Evolutionary conservation across 768 basidiomycete species (phyloP).

Genomic region (Suillus placidus): DNA sequence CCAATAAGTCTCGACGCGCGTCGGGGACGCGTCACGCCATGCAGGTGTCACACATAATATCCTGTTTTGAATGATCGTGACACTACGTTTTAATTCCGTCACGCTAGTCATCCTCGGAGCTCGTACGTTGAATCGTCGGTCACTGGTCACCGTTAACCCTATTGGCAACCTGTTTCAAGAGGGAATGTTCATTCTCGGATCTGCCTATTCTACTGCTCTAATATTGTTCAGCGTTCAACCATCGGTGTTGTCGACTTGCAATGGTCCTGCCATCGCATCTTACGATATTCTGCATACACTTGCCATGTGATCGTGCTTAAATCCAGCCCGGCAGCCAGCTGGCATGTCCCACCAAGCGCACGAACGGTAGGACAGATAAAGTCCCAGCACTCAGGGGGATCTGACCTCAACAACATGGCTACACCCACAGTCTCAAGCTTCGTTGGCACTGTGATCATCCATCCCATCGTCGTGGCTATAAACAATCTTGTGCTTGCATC

Average conservation of each 20-base stretch:
- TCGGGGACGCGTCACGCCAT: constrained; percentile 5
- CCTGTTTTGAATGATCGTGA: background rate
- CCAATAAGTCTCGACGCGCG: constrained; percentile 7
- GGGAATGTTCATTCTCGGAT: too few relatives aligned
- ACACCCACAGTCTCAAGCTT: background rate
- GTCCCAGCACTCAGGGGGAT: background rate
- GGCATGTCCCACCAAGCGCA: too few relatives aligned
- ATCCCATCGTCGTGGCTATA: background rate
- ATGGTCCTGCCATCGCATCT: too few relatives aligned
- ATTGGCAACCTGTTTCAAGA: too few relatives aligned
- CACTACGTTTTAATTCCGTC: background rate
- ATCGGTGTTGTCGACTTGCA: too few relatives aligned
- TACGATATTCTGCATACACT: too few relatives aligned
- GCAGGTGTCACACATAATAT: background rate
- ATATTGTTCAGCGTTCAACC: too few relatives aligned
- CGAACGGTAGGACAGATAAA: background rate
- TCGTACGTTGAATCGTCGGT: too few relatives aligned
- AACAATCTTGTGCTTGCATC: background rate
- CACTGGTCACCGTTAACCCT: too few relatives aligned
- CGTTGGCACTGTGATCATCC: background rate
- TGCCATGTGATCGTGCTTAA: too few relatives aligned
- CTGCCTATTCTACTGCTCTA: too few relatives aligned
- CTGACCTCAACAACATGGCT: background rate
- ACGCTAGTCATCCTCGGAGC: background rate
- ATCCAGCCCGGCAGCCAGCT: too few relatives aligned